Evolutionary conservation across 176 grass and related monocot genomes (phyloP).

Genomic region (Poa annua): DNA sequence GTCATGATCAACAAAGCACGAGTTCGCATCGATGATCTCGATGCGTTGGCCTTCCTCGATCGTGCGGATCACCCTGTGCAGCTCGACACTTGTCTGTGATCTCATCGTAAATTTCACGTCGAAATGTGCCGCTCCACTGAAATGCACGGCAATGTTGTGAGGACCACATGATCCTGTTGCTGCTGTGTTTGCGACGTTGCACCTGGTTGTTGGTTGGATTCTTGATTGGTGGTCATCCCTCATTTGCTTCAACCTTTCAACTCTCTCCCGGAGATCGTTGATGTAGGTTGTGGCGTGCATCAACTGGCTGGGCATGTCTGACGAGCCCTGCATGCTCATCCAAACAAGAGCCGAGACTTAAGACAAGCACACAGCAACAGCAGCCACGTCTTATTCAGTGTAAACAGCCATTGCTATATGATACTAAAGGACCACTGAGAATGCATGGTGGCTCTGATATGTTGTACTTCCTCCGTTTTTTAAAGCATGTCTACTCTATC

Average conservation of each 20-base stretch:
- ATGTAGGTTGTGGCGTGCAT: constrained; percentile 27
- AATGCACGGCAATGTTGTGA: neutral
- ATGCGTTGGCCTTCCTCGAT: constrained; percentile 10
- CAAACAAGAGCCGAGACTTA: neutral
- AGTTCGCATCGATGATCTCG: constrained; percentile 30
- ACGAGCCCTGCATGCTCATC: neutral
- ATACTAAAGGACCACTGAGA: too few species aligned
- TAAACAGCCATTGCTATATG: too few species aligned
- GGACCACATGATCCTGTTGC: neutral
- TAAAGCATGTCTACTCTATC: too few species aligned
- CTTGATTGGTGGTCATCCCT: constrained; percentile 30
- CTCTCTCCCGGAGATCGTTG: constrained; percentile 39
- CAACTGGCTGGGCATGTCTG: constrained; percentile 27
- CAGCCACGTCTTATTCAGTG: too few species aligned
- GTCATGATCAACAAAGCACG: neutral
- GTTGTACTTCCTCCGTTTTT: too few species aligned
- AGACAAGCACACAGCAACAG: too few species aligned
- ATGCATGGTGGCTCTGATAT: too few species aligned
- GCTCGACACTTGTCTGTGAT: neutral
- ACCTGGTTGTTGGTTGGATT: neutral
- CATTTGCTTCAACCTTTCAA: constrained; percentile 40
- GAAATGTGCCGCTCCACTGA: constrained; percentile 3
- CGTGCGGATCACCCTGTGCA: constrained; percentile 21
- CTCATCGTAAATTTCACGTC: constrained; percentile 22
- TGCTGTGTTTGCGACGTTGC: neutral